Conservation (phyloP, 2,329 filamentous ascomycete species). For the Diaporthe capsici region DNA sequence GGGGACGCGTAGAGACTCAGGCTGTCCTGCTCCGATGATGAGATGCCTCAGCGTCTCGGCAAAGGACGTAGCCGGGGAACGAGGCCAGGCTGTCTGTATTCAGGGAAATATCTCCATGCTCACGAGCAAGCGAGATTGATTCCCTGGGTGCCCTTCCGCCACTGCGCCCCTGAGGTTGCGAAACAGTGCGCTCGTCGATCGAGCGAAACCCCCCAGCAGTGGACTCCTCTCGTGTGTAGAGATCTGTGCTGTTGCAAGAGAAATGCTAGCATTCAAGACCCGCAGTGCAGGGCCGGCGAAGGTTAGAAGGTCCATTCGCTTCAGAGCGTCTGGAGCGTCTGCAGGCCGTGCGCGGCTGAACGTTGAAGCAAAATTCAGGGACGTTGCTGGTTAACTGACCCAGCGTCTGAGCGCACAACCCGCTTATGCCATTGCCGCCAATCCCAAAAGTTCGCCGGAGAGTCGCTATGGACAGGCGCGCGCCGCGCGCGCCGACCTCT, state of each 20-base stretch:
- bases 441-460: neutral
- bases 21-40: neutral
- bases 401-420: constrained; percentile 27
- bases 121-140: constrained; percentile 25
- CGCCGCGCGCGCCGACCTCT: neutral
- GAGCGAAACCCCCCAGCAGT: neutral
- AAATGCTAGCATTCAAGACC: constrained; percentile 16
- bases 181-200: constrained; percentile 6
- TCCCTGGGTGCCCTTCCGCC: constrained; percentile 1
- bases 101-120: neutral
- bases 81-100: constrained; percentile 15
- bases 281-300: constrained; percentile 11
- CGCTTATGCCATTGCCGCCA: neutral
- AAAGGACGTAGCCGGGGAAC: neutral
- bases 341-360: constrained; percentile 25
- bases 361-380: constrained; percentile 15
- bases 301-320: constrained; percentile 11
- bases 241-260: neutral
- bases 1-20: neutral
- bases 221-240: neutral
- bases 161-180: constrained; percentile 16
- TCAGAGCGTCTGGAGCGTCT: neutral
- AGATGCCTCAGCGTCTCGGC: constrained; percentile 11
- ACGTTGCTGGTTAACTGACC: constrained; percentile 3
- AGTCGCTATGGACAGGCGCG: constrained; percentile 1